Conservation (phyloP, 2,329 filamentous ascomycete species). For the Aureobasidium sp. region DNA sequence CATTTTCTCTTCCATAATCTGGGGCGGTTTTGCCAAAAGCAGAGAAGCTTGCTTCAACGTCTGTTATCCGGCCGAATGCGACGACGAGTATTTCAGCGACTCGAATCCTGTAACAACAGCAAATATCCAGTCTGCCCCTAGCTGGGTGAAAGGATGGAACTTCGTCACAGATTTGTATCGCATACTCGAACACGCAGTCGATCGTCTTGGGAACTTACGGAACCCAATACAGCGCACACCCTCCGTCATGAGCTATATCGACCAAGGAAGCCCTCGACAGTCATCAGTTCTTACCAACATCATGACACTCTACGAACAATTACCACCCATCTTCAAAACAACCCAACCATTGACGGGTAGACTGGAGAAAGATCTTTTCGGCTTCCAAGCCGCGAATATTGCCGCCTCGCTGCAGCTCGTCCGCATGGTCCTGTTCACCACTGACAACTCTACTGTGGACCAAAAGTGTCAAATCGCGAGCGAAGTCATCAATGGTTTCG, state of each 20-base stretch:
- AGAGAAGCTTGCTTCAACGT: conserved; percentile 42
- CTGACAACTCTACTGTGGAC: conserved; percentile 26
- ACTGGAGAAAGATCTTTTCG: conserved; percentile 32
- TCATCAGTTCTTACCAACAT: conserved; percentile 3
- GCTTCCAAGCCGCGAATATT: conserved; percentile 47
- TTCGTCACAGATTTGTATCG: conserved; percentile 51
- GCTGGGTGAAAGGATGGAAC: conserved; percentile 51
- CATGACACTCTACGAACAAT: conserved; percentile 10
- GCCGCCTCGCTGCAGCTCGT: conserved; percentile 43
- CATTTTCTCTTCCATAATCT: conserved; percentile 47
- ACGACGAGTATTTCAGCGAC: conserved; percentile 33
- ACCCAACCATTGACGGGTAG: conserved; percentile 3
- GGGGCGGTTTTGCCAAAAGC: conserved; percentile 39
- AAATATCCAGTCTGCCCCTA: conserved; percentile 15
- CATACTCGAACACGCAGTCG: conserved; percentile 41
- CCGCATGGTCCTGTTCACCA: conserved; percentile 38
- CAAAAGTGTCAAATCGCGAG: conserved; percentile 42
- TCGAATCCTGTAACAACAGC: conserved; percentile 25
- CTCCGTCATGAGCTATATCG: neutral
- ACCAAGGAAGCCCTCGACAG: neutral
- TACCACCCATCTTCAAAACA: conserved; percentile 15
- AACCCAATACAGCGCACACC: conserved; percentile 20
- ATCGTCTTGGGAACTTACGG: conserved; percentile 7
- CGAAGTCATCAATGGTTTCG: conserved; percentile 39
- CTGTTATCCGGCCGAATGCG: conserved; percentile 39